phyloP scores from a whole-genome alignment of 2,329 filamentous ascomycete genomes.

The Colletotrichum nymphaeae region DNA sequence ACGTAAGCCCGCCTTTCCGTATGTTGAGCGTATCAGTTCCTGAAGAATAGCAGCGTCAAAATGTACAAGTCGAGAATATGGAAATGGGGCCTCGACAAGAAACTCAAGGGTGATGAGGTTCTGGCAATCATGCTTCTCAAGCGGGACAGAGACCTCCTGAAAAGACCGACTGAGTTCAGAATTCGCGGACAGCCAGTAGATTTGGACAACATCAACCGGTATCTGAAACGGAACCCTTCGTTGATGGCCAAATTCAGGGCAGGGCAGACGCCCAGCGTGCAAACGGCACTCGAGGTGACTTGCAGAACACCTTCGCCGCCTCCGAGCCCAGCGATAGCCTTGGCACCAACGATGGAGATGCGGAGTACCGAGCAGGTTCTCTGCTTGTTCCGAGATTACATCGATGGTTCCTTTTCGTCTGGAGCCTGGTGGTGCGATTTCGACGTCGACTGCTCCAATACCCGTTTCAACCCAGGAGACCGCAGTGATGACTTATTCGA shows the following conservation, averaged over 20 bases:
- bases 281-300: constrained; percentile 46
- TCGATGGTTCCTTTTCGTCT: constrained; percentile 43
- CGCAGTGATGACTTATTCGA: constrained; percentile 50
- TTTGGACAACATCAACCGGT: constrained; percentile 53
- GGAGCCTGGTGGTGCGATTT: constrained; percentile 46
- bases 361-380: constrained; percentile 43
- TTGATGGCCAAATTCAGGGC: constrained; percentile 46
- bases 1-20: constrained; percentile 45
- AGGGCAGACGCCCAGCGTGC: constrained; percentile 44
- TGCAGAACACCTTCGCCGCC: constrained; percentile 46
- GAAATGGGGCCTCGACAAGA: constrained; percentile 55
- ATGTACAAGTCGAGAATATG: constrained; percentile 57
- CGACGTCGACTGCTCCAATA: constrained; percentile 43
- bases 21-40: neutral
- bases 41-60: constrained; percentile 45
- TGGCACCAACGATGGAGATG: constrained; percentile 39
- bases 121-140: constrained; percentile 51
- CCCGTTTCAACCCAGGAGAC: constrained; percentile 37
- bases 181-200: constrained; percentile 53
- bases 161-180: constrained; percentile 48
- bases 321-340: constrained; percentile 37
- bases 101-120: constrained; percentile 54
- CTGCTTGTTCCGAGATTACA: constrained; percentile 43
- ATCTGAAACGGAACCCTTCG: constrained; percentile 51
- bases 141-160: constrained; percentile 48